Percentiles rank a stretch among this genome's conserved stretches.
Conservation (phyloP, 352 stramenopile genomes). For the Phytophthora meadii region DNA sequence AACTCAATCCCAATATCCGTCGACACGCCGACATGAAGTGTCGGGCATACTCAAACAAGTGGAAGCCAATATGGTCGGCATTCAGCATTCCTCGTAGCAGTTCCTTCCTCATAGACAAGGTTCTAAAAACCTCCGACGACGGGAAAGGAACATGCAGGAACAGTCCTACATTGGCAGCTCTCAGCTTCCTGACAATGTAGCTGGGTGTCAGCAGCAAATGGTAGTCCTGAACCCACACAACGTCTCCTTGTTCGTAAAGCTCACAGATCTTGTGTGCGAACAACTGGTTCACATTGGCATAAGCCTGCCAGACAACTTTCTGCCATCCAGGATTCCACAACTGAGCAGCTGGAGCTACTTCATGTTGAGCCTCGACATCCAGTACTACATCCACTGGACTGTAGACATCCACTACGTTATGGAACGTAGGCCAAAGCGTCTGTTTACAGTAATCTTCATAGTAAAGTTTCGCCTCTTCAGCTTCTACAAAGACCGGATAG, state of each 20-base stretch:
- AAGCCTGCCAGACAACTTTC: slow-evolving; percentile 91
- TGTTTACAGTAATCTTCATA: slow-evolving; percentile 97
- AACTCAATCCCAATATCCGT: slow-evolving; percentile 94
- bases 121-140: slow-evolving; percentile 98
- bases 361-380: slow-evolving; percentile 38
- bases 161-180: slow-evolving; percentile 93
- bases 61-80: slow-evolving; percentile 94
- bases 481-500: slow-evolving; percentile 66
- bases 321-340: slow-evolving; percentile 74
- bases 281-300: slow-evolving; percentile 95
- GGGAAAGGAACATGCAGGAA: slow-evolving; percentile 99
- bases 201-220: slow-evolving; percentile 97
- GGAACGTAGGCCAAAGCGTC: slow-evolving; percentile 96
- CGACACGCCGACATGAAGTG: slow-evolving; percentile 93
- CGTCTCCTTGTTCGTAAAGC: slow-evolving; percentile 80
- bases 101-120: slow-evolving; percentile 93
- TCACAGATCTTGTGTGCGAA: slow-evolving; percentile 88
- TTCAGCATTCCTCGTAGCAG: slow-evolving; percentile 91
- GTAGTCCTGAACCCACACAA: slow-evolving; percentile 99
- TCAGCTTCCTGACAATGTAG: slow-evolving; percentile 92
- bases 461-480: slow-evolving; percentile 67
- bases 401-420: slow-evolving; percentile 95
- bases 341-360: slow-evolving; percentile 31
- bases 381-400: slow-evolving; percentile 75
- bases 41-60: slow-evolving; percentile 93